Base-by-base conservation (phyloP, 1,139 yeast genomes). In the Zygosaccharomyces pseudobailii region DNA sequence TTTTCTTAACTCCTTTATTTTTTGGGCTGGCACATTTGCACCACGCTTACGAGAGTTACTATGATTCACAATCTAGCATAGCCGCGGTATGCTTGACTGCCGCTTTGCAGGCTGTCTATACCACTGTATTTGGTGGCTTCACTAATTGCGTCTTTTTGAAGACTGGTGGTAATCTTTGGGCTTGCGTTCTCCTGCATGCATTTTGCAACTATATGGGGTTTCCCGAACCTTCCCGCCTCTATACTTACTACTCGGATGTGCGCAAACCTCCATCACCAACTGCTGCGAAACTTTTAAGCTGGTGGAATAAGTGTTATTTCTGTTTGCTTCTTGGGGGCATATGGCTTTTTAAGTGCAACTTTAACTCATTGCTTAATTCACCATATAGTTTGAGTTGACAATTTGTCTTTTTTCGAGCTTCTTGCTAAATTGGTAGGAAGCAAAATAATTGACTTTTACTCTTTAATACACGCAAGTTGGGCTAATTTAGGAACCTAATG, bases 11-110 rank as follows among this genome's bases (percentile, higher is more conserved):
- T 2, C 96, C 97, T 0, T 59, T 83, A 20, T 75, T 82, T 54
- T 92, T 92, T 70, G 96, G 96, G 1, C 61, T 87, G n/a, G 97
- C 97, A 0, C 99, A 92, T 66, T 50, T 86, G 19, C 96, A 92
- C 63, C 97, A 92, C 65, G 95, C 82, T 1, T 75, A 74, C 55
- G 87, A 82, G 50, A 59, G 79, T 45, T 72, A 71, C 51, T 58
- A 64, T 6, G 65, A 54, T 24, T 70, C 62, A 5, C 62, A 49
- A 48, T 53, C 51, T 25, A 42, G 71, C 0, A 5, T 67, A 2
- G 40, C 55, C 0, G 60, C 66, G n/a, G 73, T 80, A 5, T 37
- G 76, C 0, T 40, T 76, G 13, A 66, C 71, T 8, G 71, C 80
- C 1, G 33, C 67, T 0, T 74, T 84, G 52, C 98, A 92, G 61